Evolutionary conservation across 306 rosid genomes (phyloP).

Genomic region (Vicia faba): DNA sequence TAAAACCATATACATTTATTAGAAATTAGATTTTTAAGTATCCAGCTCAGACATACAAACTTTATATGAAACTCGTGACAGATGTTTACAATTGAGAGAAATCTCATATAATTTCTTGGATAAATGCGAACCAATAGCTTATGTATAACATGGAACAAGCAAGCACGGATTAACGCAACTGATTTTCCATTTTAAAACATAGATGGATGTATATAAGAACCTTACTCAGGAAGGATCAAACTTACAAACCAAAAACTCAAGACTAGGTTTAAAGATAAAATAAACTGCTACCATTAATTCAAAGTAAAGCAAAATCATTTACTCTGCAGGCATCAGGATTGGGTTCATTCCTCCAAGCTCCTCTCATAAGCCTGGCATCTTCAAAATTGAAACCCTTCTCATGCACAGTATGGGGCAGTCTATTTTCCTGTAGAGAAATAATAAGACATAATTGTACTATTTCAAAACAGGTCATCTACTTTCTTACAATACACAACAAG

Average conservation of each 20-base stretch:
- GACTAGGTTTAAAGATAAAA: slow-evolving; percentile 20
- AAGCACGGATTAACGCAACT: slow-evolving; percentile 24
- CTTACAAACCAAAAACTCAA: slow-evolving; percentile 26
- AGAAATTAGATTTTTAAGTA: background rate
- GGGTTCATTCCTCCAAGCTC: slow-evolving; percentile 98
- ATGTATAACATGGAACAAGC: background rate
- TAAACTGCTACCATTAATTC: slow-evolving; percentile 8
- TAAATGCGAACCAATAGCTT: slow-evolving; percentile 21
- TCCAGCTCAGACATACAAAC: background rate
- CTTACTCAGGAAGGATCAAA: slow-evolving; percentile 24
- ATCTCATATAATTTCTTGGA: slow-evolving; percentile 11
- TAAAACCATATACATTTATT: background rate
- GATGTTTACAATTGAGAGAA: background rate
- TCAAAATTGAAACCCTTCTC: slow-evolving; percentile 93
- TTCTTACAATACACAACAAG: slow-evolving; percentile 23
- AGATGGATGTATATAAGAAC: slow-evolving; percentile 17
- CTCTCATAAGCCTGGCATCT: slow-evolving; percentile 84
- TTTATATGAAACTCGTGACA: background rate
- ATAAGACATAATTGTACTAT: slow-evolving; percentile 13
- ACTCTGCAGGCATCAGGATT: slow-evolving; percentile 91
- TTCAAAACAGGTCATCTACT: slow-evolving; percentile 1
- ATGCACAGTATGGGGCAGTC: slow-evolving; percentile 53
- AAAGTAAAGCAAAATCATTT: slow-evolving; percentile 36
- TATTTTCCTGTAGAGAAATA: slow-evolving; percentile 54
- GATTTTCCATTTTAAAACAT: slow-evolving; percentile 9